Conservation (phyloP, 805 yeast genomes). For the Saturnispora saitoi region DNA sequence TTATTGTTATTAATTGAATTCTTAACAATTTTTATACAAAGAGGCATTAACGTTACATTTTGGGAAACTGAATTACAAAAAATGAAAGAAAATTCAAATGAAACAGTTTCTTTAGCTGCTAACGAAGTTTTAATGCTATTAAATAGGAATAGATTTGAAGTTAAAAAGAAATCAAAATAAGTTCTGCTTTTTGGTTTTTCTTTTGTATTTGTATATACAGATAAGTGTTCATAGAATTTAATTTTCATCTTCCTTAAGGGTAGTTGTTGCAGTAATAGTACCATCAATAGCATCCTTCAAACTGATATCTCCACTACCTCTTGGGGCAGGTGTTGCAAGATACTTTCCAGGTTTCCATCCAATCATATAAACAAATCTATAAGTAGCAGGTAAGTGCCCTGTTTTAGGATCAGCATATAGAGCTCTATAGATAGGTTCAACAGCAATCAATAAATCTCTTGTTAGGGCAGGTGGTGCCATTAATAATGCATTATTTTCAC, state of each 20-base stretch:
- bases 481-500: slow-evolving; percentile 61
- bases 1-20: slow-evolving; percentile 7
- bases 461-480: slow-evolving; percentile 35
- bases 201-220: slow-evolving; percentile 1
- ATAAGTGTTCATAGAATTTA: not conserved
- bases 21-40: slow-evolving; percentile 1
- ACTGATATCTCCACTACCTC: slow-evolving; percentile 65
- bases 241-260: slow-evolving; percentile 15
- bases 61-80: not conserved
- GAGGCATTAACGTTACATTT: not conserved
- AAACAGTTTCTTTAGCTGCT: slow-evolving; percentile 4
- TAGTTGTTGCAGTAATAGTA: slow-evolving; percentile 10
- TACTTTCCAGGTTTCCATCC: slow-evolving; percentile 75
- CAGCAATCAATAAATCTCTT: slow-evolving; percentile 62
- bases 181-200: not conserved
- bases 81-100: not conserved
- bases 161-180: not conserved
- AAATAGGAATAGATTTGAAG: not conserved
- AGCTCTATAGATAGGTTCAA: slow-evolving; percentile 62
- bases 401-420: slow-evolving; percentile 57
- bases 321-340: slow-evolving; percentile 63
- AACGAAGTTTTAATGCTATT: not conserved
- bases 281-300: slow-evolving; percentile 50
- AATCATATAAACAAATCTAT: slow-evolving; percentile 69
- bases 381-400: slow-evolving; percentile 66